These are phyloP conservation scores for Antitrichia curtipendula DNA, from an alignment of 225 moss, liverwort and hornwort genomes.

Conservation along the genomic window DNA sequence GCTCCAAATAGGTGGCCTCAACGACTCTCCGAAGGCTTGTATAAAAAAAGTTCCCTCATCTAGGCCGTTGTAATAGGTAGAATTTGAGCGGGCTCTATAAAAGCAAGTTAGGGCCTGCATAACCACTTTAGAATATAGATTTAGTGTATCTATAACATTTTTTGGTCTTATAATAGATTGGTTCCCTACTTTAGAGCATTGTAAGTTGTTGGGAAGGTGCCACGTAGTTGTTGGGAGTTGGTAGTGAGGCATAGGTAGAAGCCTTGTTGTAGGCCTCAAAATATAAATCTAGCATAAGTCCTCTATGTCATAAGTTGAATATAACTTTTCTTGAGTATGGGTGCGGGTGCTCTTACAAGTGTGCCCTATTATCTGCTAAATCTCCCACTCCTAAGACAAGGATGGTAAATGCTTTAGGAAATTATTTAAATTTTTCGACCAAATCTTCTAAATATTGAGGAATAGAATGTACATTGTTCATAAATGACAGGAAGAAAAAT, in stretches of 20 bases:
- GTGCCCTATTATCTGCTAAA: neutral
- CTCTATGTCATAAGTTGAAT: neutral
- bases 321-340: neutral
- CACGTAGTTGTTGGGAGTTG: no score
- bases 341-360: neutral
- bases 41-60: no score
- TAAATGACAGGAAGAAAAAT: no score
- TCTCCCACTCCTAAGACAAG: fast-evolving
- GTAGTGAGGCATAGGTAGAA: fast-evolving
- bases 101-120: no score
- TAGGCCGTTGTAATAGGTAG: fast-evolving
- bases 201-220: fast-evolving
- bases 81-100: no score
- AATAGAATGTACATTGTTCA: no score
- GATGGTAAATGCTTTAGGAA: neutral
- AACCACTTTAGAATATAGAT: no score
- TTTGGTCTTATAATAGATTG: no score
- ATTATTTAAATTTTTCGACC: neutral
- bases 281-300: neutral
- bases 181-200: no score
- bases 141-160: fast-evolving
- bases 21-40: fast-evolving
- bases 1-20: fast-evolving
- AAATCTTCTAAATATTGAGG: no score
- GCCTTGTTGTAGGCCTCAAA: neutral